Evolutionary conservation across 495 filamentous ascomycete species (phyloP).

Genomic region (Neurospora sp.): DNA sequence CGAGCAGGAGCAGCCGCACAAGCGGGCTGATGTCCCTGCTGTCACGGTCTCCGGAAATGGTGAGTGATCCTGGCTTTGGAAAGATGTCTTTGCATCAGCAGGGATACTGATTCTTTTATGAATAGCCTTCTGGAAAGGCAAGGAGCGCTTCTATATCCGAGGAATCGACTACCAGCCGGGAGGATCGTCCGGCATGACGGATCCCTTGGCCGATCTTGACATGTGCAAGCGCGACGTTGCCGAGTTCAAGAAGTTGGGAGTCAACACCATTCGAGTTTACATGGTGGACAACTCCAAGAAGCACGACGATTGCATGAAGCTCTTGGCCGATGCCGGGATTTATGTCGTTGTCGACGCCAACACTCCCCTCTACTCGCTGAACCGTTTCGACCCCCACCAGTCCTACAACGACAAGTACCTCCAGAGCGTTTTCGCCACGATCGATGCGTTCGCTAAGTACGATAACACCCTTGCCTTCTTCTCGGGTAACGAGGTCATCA

Average conservation of each 20-base stretch:
- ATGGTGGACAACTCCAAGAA: slow-evolving; percentile 78
- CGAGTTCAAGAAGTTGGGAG: slow-evolving; percentile 72
- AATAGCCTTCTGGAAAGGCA: slow-evolving; percentile 76
- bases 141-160: slow-evolving; percentile 81
- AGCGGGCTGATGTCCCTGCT: slow-evolving; percentile 28
- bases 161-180: slow-evolving; percentile 96
- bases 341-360: slow-evolving; percentile 79
- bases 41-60: slow-evolving; percentile 41
- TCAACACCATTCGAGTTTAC: slow-evolving; percentile 92
- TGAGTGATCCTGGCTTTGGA: slow-evolving; percentile 9
- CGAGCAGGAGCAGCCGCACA: slow-evolving; percentile 48
- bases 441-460: slow-evolving; percentile 82
- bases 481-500: slow-evolving; percentile 95
- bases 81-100: neutral
- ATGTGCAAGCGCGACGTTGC: slow-evolving; percentile 75
- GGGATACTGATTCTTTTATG: neutral
- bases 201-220: slow-evolving; percentile 66
- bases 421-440: slow-evolving; percentile 85
- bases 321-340: slow-evolving; percentile 74
- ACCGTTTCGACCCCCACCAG: slow-evolving; percentile 57
- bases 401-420: slow-evolving; percentile 91
- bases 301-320: slow-evolving; percentile 78
- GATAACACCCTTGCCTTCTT: slow-evolving; percentile 90
- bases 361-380: slow-evolving; percentile 60
- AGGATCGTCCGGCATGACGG: slow-evolving; percentile 64